Percentiles rank a stretch among this genome's conserved stretches.
Conservation (phyloP, 768 basidiomycete genomes). For the Boletales sp. region DNA sequence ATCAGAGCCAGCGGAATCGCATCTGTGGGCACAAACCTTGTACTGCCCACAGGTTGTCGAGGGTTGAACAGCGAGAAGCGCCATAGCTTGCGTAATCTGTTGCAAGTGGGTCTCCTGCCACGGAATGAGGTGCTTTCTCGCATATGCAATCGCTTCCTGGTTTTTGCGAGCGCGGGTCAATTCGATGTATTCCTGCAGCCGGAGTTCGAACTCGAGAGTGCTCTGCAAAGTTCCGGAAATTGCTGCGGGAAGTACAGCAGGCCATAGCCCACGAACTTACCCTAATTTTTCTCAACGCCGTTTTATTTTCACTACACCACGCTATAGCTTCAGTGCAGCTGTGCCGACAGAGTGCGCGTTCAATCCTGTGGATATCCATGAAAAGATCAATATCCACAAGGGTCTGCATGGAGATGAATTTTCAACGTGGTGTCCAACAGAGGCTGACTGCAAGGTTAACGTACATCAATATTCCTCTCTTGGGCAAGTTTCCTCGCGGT, state of each 20-base stretch:
- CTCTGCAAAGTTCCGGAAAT: conserved; percentile 50
- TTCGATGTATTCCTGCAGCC: conserved; percentile 96
- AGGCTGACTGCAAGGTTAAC: conserved; percentile 25
- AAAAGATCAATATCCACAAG: conserved; percentile 92
- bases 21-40: conserved; percentile 49
- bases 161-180: conserved; percentile 65
- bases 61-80: conserved; percentile 70
- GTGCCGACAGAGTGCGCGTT: conserved; percentile 67
- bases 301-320: conserved; percentile 97
- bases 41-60: conserved; percentile 75
- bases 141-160: conserved; percentile 80
- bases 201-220: conserved; percentile 92
- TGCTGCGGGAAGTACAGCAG: conserved; percentile 9
- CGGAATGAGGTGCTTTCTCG: conserved; percentile 70
- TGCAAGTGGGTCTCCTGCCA: conserved; percentile 81
- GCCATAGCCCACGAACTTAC: conserved; percentile 34
- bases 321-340: conserved; percentile 86
- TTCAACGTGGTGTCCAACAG: conserved; percentile 17
- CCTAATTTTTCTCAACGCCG: conserved; percentile 88
- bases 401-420: conserved; percentile 42
- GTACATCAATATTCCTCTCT: conserved; percentile 76
- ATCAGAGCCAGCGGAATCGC: conserved; percentile 10
- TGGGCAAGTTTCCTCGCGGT: conserved; percentile 75
- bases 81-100: conserved; percentile 76
- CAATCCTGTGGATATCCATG: conserved; percentile 83